A percentile compares a stretch with the other conserved stretches of the same genome.
phyloP scores from a whole-genome alignment of 202 grass and related monocot species.

The Panicum virgatum region DNA sequence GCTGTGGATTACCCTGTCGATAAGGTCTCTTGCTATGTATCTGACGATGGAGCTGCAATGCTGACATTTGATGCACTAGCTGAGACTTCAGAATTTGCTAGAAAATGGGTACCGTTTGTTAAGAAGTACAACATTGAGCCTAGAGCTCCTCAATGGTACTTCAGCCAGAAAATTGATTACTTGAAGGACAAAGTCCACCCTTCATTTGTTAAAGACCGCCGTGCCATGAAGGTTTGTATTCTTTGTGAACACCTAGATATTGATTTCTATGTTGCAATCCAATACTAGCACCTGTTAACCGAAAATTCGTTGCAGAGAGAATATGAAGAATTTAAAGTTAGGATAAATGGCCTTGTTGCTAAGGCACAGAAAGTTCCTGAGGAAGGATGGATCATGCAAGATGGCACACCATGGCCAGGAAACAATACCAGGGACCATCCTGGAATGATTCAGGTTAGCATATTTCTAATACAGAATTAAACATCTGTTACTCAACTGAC shows the following conservation, averaged over 20 bases:
- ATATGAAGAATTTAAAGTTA: constrained; percentile 94
- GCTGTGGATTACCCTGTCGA: constrained; percentile 96
- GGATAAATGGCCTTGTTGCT: constrained; percentile 80
- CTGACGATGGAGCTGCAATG: constrained; percentile 97
- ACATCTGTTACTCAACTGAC: constrained; percentile 8
- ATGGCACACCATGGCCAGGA: constrained; percentile 93
- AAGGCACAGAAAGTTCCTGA: constrained; percentile 84
- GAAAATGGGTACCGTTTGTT: constrained; percentile 98
- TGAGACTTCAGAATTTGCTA: constrained; percentile 96
- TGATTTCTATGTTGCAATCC: constrained; percentile 15
- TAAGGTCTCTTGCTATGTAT: constrained; percentile 97
- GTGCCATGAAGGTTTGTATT: constrained; percentile 95
- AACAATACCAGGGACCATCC: constrained; percentile 98
- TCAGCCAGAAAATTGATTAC: constrained; percentile 96
- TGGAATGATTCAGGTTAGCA: constrained; percentile 92
- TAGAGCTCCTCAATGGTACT: constrained; percentile 97
- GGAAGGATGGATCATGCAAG: constrained; percentile 98
- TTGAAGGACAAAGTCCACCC: constrained; percentile 98
- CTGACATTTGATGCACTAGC: constrained; percentile 89
- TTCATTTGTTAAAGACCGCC: constrained; percentile 97
- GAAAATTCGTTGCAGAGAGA: constrained; percentile 60
- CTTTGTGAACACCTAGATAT: constrained; percentile 21
- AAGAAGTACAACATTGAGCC: constrained; percentile 98
- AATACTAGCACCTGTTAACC: not conserved
- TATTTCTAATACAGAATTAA: constrained; percentile 16